A percentile compares a stretch with the other conserved stretches of the same genome.
Evolutionary conservation across 176 grass and related monocot genomes (phyloP).

Genomic region (Oryza brachyantha): DNA sequence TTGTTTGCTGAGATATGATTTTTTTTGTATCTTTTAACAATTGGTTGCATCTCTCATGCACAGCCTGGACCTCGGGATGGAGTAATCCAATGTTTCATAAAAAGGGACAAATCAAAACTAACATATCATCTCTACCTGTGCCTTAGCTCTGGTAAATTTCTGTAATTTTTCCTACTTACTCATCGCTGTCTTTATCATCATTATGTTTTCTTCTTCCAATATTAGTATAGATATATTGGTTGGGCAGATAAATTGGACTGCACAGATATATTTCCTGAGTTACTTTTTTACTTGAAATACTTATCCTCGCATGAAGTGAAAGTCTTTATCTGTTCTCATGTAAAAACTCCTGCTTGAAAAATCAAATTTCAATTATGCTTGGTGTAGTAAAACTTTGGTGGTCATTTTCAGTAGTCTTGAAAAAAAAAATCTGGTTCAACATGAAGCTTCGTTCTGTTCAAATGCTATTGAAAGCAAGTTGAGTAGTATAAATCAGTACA

Average conservation of each 20-base stretch:
- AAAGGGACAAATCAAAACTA: conserved; percentile 80
- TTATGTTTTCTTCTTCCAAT: too few species aligned
- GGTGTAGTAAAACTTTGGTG: neutral
- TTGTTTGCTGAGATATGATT: conserved; percentile 3
- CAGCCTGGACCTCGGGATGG: conserved; percentile 84
- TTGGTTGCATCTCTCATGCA: conserved; percentile 24
- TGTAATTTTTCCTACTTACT: neutral
- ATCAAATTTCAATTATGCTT: neutral
- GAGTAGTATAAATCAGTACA: neutral
- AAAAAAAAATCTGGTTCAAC: neutral
- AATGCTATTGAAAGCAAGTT: neutral
- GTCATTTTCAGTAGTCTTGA: conserved; percentile 17
- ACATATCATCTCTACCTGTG: conserved; percentile 90
- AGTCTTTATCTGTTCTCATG: neutral
- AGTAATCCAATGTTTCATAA: conserved; percentile 85
- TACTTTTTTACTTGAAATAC: neutral
- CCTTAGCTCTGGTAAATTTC: conserved; percentile 64
- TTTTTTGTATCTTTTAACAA: conserved; percentile 3
- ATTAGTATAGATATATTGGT: neutral
- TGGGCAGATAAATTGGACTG: neutral
- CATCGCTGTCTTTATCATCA: neutral
- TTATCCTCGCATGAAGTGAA: neutral
- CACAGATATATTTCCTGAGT: neutral
- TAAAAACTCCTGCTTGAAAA: neutral
- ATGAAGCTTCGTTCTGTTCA: neutral